A percentile compares a stretch with the other conserved stretches of the same genome.
Conservation (phyloP, 192 early-diverging fungal genomes). For the Coemansia sp. region DNA sequence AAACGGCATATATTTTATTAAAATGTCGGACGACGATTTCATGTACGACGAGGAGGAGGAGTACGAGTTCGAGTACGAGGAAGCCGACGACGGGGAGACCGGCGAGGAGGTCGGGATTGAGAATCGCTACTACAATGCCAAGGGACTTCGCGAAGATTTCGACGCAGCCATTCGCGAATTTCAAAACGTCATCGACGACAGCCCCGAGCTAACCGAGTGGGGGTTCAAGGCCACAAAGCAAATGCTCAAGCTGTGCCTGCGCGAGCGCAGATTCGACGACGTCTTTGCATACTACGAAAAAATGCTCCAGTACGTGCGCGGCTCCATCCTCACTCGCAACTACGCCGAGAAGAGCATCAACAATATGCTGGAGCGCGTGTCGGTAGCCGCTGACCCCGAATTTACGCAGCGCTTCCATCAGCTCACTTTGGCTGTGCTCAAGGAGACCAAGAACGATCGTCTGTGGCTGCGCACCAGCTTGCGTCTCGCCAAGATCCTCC, state of each 20-base stretch:
- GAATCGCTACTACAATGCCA: conserved; percentile 56
- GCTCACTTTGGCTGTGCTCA: conserved; percentile 31
- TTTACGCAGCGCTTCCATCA: conserved; percentile 31
- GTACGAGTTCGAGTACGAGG: conserved; percentile 46
- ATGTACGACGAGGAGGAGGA: conserved; percentile 52
- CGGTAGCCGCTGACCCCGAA: conserved; percentile 1
- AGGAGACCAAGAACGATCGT: conserved; percentile 39
- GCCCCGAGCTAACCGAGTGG: conserved; percentile 25
- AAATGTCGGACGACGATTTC: conserved; percentile 54
- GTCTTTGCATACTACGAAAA: conserved; percentile 23
- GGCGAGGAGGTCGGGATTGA: conserved; percentile 31
- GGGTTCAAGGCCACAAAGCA: conserved; percentile 54
- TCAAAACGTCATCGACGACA: conserved; percentile 17
- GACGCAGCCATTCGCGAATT: conserved; percentile 32
- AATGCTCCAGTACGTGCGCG: conserved; percentile 42
- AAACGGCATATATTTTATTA: background rate
- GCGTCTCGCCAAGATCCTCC: conserved; percentile 32
- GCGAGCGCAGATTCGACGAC: conserved; percentile 9
- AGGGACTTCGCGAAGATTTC: conserved; percentile 39
- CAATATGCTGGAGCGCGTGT: conserved; percentile 45
- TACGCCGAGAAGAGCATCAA: conserved; percentile 55
- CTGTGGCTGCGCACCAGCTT: conserved; percentile 50
- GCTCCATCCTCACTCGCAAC: conserved; percentile 27
- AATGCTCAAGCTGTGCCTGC: conserved; percentile 38
- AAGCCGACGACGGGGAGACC: conserved; percentile 31